These are phyloP conservation scores for Eragrostis nindensis DNA, from an alignment of 176 grass and related monocot genomes.

Conservation along the genomic window DNA sequence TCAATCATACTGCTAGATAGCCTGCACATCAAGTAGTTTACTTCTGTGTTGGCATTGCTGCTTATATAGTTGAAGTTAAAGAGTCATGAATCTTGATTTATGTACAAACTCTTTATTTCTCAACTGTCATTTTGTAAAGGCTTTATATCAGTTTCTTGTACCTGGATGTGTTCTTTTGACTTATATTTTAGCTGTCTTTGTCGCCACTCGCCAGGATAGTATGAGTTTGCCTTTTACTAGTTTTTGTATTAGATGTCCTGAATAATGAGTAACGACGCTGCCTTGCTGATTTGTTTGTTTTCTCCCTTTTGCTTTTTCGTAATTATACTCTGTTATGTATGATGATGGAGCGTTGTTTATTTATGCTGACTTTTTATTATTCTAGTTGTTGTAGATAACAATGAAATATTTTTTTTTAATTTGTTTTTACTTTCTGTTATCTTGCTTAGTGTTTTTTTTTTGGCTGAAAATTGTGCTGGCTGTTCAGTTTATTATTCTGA, in stretches of 20 bases:
- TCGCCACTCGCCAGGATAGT: slow-evolving; percentile 24
- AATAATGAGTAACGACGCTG: neutral
- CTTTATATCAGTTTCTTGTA: slow-evolving; percentile 14
- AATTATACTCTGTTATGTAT: neutral
- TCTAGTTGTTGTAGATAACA: neutral
- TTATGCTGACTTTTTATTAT: neutral
- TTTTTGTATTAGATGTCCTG: slow-evolving; percentile 19
- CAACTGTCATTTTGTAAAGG: neutral
- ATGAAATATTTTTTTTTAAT: slow-evolving; percentile 12
- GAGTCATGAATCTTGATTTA: slow-evolving; percentile 1
- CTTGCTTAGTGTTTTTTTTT: slow-evolving; percentile 8
- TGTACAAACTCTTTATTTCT: slow-evolving; percentile 17
- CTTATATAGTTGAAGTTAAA: neutral
- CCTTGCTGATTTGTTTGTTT: slow-evolving; percentile 12
- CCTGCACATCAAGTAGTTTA: neutral
- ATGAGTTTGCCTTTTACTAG: neutral
- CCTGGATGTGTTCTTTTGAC: neutral
- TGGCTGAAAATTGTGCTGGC: slow-evolving; percentile 2
- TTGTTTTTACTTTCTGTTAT: slow-evolving; percentile 36
- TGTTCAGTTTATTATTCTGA: slow-evolving; percentile 7
- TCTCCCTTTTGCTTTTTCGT: neutral
- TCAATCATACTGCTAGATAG: neutral
- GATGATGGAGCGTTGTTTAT: slow-evolving; percentile 7
- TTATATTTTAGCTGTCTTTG: slow-evolving; percentile 10
- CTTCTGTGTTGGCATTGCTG: slow-evolving; percentile 4